These are phyloP conservation scores for Centaurea solstitialis DNA, from an alignment of 129 eudicot genomes.

Conservation along the genomic window DNA sequence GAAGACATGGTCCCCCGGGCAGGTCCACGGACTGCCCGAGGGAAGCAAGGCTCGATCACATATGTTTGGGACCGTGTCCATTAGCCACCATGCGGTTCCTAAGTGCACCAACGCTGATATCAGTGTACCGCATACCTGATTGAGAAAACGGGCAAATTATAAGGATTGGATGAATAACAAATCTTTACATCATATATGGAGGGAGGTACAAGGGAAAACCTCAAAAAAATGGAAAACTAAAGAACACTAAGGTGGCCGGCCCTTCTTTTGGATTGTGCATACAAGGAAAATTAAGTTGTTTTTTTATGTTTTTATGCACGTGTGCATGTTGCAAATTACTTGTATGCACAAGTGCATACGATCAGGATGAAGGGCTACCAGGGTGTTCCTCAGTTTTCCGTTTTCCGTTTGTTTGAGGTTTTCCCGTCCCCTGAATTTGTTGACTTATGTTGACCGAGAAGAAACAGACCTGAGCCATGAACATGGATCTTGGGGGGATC, in stretches of 20 bases:
- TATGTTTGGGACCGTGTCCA: constrained; percentile 64
- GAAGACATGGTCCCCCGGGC: constrained; percentile 87
- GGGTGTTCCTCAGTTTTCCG: no score
- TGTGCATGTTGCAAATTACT: no score
- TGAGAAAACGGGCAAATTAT: not conserved
- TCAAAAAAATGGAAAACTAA: no score
- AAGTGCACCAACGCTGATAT: constrained; percentile 69
- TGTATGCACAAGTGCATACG: no score
- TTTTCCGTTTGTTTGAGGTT: no score
- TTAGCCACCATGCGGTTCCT: constrained; percentile 90
- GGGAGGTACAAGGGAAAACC: no score
- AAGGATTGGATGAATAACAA: not conserved
- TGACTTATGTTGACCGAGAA: not conserved
- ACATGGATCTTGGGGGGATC: constrained; percentile 89
- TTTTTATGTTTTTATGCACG: no score
- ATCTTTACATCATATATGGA: not conserved
- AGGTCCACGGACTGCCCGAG: constrained; percentile 83
- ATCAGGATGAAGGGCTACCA: no score
- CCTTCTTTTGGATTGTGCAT: no score
- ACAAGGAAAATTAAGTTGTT: no score
- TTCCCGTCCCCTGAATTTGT: not conserved
- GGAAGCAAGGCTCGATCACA: constrained; percentile 62
- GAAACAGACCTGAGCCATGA: constrained; percentile 74
- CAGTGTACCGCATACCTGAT: constrained; percentile 68
- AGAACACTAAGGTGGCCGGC: no score